A percentile compares a stretch with the other conserved stretches of the same genome.
These are phyloP conservation scores for Candolleomyces efflorescens DNA, from an alignment of 768 basidiomycete genomes.

Conservation along the genomic window DNA sequence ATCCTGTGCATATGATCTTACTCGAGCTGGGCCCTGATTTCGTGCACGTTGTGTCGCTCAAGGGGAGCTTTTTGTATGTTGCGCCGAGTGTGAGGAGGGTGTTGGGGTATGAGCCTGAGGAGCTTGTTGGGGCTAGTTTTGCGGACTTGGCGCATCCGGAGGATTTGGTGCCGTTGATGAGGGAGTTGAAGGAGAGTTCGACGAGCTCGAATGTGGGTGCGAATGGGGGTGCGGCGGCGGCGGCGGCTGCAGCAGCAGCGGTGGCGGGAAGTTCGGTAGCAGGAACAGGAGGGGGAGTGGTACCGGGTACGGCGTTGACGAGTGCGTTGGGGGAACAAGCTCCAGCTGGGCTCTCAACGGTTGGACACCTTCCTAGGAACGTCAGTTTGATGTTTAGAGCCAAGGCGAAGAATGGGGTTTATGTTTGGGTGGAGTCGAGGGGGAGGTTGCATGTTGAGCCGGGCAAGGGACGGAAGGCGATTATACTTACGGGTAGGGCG, in stretches of 20 bases:
- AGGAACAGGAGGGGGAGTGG: conserved; percentile 12
- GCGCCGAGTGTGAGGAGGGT: conserved; percentile 75
- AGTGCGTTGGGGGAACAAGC: neutral
- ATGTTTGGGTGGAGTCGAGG: conserved; percentile 89
- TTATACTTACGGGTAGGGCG: conserved; percentile 82
- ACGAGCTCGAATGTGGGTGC: conserved; percentile 17
- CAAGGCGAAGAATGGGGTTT: conserved; percentile 55
- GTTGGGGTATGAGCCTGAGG: conserved; percentile 82
- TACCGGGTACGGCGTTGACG: neutral
- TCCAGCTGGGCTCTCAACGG: too few relatives aligned
- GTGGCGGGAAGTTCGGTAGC: too few relatives aligned
- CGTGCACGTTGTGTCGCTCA: conserved; percentile 86
- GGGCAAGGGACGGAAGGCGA: conserved; percentile 91
- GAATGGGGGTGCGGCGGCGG: conserved; percentile 13
- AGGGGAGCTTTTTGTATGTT: conserved; percentile 90
- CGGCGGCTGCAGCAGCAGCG: too few relatives aligned
- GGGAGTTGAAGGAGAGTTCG: conserved; percentile 81
- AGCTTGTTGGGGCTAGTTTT: conserved; percentile 76
- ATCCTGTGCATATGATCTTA: conserved; percentile 53
- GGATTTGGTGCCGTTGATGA: conserved; percentile 86
- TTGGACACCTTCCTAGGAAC: conserved; percentile 35
- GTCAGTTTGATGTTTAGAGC: conserved; percentile 89
- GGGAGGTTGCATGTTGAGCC: conserved; percentile 89
- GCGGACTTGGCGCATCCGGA: conserved; percentile 84
- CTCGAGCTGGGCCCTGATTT: conserved; percentile 72